Conservation (phyloP, 1,284 basidiomycete genomes). For the Ceratobasidium sp. region DNA sequence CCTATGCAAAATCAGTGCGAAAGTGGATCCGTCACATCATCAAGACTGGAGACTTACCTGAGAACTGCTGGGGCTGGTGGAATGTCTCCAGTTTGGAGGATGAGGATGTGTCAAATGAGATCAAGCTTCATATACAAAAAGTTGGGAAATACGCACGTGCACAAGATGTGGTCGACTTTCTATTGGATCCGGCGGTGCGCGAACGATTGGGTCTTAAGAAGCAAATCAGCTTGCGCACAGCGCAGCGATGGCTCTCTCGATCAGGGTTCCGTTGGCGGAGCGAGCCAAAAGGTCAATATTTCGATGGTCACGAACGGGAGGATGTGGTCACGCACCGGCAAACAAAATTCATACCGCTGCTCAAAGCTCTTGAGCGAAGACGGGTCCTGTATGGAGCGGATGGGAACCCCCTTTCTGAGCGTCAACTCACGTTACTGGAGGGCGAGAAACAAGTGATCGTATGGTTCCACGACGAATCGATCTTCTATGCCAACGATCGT, state of each 20-base stretch:
- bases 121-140: conserved; percentile 24
- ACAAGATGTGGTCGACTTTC: conserved; percentile 34
- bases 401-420: background rate
- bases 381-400: background rate
- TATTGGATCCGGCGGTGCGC: background rate
- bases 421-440: background rate
- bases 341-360: conserved; percentile 15
- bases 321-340: conserved; percentile 42
- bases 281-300: conserved; percentile 40
- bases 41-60: conserved; percentile 9
- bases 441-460: conserved; percentile 16
- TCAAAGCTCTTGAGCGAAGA: background rate
- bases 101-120: too few species aligned
- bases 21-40: conserved; percentile 4
- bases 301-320: conserved; percentile 40
- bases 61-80: too few species aligned
- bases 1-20: conserved; percentile 1
- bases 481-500: conserved; percentile 54
- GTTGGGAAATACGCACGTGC: conserved; percentile 39
- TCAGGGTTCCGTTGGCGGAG: conserved; percentile 19
- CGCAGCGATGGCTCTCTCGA: conserved; percentile 25
- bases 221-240: conserved; percentile 29
- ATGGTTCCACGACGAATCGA: conserved; percentile 53
- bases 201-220: background rate
- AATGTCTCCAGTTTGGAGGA: too few species aligned